These are phyloP conservation scores for Leccinum boreale DNA, from an alignment of 768 basidiomycete species.

Conservation along the genomic window DNA sequence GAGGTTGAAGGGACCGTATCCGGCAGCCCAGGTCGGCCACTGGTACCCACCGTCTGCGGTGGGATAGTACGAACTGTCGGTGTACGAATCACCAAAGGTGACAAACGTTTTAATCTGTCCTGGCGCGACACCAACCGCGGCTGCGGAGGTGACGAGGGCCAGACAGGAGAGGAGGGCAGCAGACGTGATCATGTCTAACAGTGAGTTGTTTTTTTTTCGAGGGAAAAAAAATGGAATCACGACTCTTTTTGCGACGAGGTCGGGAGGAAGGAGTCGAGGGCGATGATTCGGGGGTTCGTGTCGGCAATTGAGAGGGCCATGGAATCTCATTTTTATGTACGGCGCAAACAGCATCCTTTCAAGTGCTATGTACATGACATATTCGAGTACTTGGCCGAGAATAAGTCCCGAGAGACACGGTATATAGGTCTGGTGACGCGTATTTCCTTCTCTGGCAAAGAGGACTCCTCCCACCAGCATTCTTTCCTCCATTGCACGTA, in stretches of 20 bases:
- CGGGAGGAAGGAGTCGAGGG: not conserved
- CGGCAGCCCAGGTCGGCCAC: conserved; percentile 62
- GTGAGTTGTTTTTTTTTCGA: not conserved
- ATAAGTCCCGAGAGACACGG: not conserved
- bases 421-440: not conserved
- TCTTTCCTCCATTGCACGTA: not conserved
- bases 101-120: conserved; percentile 61
- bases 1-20: conserved; percentile 49
- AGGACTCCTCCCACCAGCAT: not conserved
- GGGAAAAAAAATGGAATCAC: conserved; percentile 1
- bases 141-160: conserved; percentile 6
- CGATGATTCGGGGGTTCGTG: not conserved
- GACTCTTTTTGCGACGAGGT: not conserved
- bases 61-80: conserved; percentile 43
- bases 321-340: not conserved
- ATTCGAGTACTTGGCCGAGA: not conserved
- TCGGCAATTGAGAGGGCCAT: not conserved
- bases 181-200: not conserved
- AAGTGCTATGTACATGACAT: not conserved
- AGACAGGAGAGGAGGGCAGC: conserved; percentile 2
- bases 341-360: not conserved
- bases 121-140: conserved; percentile 26
- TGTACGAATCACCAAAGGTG: conserved; percentile 68
- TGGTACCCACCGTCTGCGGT: conserved; percentile 41
- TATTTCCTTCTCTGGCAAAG: not conserved